phyloP scores from a whole-genome alignment of 1,139 yeast species.

The Diutina rugosa region DNA sequence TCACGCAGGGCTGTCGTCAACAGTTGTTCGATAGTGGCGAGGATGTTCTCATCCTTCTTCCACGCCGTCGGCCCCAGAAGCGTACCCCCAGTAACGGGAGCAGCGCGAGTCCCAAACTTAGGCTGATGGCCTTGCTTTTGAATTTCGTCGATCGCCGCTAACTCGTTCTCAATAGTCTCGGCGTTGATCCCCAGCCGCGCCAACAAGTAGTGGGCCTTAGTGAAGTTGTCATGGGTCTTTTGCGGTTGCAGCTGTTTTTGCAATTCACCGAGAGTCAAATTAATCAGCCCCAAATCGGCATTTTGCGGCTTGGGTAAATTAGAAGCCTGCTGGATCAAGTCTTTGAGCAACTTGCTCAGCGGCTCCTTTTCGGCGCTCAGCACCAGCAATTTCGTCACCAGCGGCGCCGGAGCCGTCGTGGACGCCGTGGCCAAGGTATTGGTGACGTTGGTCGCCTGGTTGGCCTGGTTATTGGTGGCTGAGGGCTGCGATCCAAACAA shows the following conservation, averaged over 20 bases:
- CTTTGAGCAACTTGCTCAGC: constrained; percentile 30
- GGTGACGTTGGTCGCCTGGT: background rate
- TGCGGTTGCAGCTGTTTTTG: constrained; percentile 57
- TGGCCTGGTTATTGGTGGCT: background rate
- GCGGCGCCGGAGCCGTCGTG: background rate
- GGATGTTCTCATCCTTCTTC: constrained; percentile 72
- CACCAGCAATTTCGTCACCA: background rate
- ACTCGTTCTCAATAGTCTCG: constrained; percentile 69
- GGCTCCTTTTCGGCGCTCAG: background rate
- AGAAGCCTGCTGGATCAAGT: constrained; percentile 57
- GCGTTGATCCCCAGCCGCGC: constrained; percentile 87
- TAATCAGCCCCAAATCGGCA: constrained; percentile 58
- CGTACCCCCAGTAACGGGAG: constrained; percentile 4
- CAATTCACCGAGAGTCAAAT: constrained; percentile 66
- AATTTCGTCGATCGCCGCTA: constrained; percentile 26
- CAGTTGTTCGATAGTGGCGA: constrained; percentile 76
- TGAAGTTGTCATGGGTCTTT: constrained; percentile 27
- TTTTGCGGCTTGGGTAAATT: constrained; percentile 51
- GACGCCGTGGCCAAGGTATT: background rate
- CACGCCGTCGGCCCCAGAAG: constrained; percentile 47
- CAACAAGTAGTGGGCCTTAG: constrained; percentile 81
- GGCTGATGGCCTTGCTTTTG: background rate
- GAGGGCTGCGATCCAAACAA: background rate
- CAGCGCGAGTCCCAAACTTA: background rate
- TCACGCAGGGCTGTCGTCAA: constrained; percentile 65